A percentile compares a stretch with the other conserved stretches of the same genome.
phyloP scores from a whole-genome alignment of 2,329 filamentous ascomycete genomes.

The Paraconiothyrium sp. region DNA sequence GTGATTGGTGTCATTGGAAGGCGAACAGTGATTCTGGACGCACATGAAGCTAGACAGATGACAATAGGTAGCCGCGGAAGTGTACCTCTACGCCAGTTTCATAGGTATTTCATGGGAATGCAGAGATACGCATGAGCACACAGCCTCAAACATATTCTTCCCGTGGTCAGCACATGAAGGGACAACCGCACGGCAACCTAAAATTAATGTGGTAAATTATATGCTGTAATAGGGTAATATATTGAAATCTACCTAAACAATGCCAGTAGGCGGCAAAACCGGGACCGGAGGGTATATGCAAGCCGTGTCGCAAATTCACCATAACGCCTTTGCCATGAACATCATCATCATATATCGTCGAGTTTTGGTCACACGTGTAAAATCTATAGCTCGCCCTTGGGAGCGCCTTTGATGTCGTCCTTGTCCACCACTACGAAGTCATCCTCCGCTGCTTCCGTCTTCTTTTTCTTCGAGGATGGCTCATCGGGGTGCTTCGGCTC shows the following conservation, averaged over 20 bases:
- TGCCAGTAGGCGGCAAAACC: neutral
- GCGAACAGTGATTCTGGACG: too few relatives aligned
- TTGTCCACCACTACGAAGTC: conserved; percentile 45
- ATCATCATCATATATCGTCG: neutral
- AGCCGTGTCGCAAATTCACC: conserved; percentile 1
- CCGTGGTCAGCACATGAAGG: too few relatives aligned
- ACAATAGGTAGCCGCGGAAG: too few relatives aligned
- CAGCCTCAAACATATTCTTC: too few relatives aligned
- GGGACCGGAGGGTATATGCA: conserved; percentile 9
- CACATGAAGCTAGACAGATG: too few relatives aligned
- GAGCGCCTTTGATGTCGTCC: conserved; percentile 32
- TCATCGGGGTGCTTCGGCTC: conserved; percentile 57
- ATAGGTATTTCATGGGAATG: too few relatives aligned
- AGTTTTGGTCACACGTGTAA: too few relatives aligned
- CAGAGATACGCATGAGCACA: too few relatives aligned
- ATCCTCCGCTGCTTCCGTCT: conserved; percentile 45
- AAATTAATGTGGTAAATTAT: too few relatives aligned
- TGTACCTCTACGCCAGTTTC: too few relatives aligned
- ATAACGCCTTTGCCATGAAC: conserved; percentile 12
- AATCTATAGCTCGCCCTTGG: conserved; percentile 21
- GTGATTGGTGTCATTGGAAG: conserved; percentile 1
- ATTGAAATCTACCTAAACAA: neutral
- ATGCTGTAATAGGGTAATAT: too few relatives aligned
- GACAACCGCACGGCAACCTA: too few relatives aligned
- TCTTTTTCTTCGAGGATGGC: conserved; percentile 60